Evolutionary conservation across 2,329 filamentous ascomycete species (phyloP).

Genomic region (Aplosporella prunicola): DNA sequence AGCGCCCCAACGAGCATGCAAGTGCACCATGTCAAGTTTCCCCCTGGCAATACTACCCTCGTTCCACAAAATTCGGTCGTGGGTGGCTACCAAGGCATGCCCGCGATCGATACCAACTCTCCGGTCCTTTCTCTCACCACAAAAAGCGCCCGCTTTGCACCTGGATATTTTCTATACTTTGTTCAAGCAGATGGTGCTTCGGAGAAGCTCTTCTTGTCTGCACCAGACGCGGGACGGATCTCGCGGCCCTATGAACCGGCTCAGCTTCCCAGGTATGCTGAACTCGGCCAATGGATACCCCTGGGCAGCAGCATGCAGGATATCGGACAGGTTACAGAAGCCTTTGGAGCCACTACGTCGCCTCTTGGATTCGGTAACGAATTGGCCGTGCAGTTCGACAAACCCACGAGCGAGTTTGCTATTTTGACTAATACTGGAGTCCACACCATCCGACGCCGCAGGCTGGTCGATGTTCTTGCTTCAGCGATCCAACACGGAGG

Average conservation of each 20-base stretch:
- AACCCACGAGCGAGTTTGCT: conserved; percentile 71
- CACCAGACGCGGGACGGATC: conserved; percentile 82
- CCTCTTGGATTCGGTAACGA: conserved; percentile 84
- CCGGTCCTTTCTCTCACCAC: conserved; percentile 26
- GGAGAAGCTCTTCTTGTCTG: conserved; percentile 66
- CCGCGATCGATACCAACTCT: conserved; percentile 24
- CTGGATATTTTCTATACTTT: conserved; percentile 86
- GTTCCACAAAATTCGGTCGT: conserved; percentile 13
- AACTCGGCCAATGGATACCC: conserved; percentile 71
- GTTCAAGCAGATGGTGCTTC: conserved; percentile 36
- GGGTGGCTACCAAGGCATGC: conserved; percentile 6
- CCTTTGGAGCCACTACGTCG: conserved; percentile 55
- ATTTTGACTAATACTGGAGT: conserved; percentile 87
- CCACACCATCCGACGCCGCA: conserved; percentile 71
- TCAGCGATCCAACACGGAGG: conserved; percentile 63
- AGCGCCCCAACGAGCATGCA: conserved; percentile 73
- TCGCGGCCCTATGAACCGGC: conserved; percentile 44
- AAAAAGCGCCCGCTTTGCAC: conserved; percentile 53
- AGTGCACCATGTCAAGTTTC: conserved; percentile 92
- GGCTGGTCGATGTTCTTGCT: conserved; percentile 88
- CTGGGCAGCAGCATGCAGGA: conserved; percentile 67
- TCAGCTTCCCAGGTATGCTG: conserved; percentile 56
- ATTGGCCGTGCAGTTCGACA: conserved; percentile 89
- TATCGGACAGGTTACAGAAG: conserved; percentile 64
- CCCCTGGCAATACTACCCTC: conserved; percentile 44